A percentile compares a stretch with the other conserved stretches of the same genome.
Conservation (phyloP, 257 asterid species). For the Plectranthus barbatus region DNA sequence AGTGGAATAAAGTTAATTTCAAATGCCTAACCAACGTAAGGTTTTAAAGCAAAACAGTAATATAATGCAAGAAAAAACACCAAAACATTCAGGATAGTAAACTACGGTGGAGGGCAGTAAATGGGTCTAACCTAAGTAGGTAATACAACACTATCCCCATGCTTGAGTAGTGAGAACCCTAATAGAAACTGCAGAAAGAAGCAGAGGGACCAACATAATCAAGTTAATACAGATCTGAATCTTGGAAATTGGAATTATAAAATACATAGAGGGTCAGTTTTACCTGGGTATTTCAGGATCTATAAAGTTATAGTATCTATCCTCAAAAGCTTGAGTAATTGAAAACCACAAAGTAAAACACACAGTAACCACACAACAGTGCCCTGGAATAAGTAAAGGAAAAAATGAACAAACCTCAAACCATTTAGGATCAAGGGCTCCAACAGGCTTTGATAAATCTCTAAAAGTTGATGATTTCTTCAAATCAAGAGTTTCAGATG, state of each 20-base stretch:
- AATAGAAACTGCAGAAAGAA: constrained; percentile 65
- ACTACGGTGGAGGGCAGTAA: constrained; percentile 84
- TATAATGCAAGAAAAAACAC: neutral
- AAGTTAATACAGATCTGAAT: constrained; percentile 1
- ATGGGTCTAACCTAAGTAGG: constrained; percentile 91
- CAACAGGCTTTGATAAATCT: constrained; percentile 97
- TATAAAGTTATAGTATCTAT: constrained; percentile 76
- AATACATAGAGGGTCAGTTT: constrained; percentile 18
- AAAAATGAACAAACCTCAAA: constrained; percentile 57
- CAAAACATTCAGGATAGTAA: neutral
- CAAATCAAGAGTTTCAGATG: constrained; percentile 84
- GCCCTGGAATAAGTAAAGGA: constrained; percentile 12
- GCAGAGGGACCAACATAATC: constrained; percentile 7
- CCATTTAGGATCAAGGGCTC: constrained; percentile 88
- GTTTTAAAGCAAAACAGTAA: neutral
- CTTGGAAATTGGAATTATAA: constrained; percentile 4
- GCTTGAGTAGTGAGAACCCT: constrained; percentile 99
- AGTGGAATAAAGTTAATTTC: neutral
- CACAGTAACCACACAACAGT: neutral
- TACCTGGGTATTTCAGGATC: constrained; percentile 99
- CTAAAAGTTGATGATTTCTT: constrained; percentile 86
- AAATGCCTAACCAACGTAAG: neutral
- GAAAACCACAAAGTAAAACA: constrained; percentile 20
- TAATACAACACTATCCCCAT: constrained; percentile 97
- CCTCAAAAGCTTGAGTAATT: constrained; percentile 76